A percentile compares a stretch with the other conserved stretches of the same genome.
phyloP scores from a whole-genome alignment of 192 early-diverging fungal genomes.

The Coemansia sp. region DNA sequence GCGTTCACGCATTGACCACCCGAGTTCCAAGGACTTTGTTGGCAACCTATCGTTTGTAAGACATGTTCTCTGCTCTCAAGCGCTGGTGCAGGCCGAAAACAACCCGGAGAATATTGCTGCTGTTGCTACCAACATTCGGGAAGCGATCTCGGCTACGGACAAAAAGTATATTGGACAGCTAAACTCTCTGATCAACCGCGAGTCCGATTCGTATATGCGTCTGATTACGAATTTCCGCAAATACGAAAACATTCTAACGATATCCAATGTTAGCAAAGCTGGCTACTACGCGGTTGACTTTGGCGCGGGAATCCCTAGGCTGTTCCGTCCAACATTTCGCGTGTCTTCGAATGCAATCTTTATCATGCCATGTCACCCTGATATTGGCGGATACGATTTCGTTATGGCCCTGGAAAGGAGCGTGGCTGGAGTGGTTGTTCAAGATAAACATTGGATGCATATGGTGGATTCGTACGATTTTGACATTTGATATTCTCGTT shows the following conservation, averaged over 20 bases:
- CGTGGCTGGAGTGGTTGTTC: neutral
- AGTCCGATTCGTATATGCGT: neutral
- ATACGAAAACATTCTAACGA: neutral
- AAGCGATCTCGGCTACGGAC: neutral
- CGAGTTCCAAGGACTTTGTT: neutral
- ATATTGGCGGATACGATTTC: neutral
- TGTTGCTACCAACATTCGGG: neutral
- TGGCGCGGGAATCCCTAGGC: neutral
- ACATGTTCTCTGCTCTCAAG: neutral
- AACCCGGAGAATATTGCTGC: neutral
- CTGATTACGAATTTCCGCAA: neutral
- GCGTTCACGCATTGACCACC: neutral
- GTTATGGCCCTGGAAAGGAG: neutral
- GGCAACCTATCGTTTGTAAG: neutral
- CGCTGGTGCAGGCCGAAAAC: neutral
- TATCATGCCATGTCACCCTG: neutral
- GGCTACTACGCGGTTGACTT: neutral
- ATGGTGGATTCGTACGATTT: neutral
- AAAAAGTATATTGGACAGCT: neutral
- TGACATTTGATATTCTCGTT: neutral
- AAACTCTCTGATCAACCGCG: neutral
- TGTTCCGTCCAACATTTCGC: neutral
- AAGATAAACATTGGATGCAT: neutral
- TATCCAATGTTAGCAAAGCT: neutral
- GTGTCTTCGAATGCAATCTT: neutral